Percentiles rank a stretch among this genome's conserved stretches.
Conservation (phyloP, 1,284 basidiomycete species). For the Nidula niveotomentosa region DNA sequence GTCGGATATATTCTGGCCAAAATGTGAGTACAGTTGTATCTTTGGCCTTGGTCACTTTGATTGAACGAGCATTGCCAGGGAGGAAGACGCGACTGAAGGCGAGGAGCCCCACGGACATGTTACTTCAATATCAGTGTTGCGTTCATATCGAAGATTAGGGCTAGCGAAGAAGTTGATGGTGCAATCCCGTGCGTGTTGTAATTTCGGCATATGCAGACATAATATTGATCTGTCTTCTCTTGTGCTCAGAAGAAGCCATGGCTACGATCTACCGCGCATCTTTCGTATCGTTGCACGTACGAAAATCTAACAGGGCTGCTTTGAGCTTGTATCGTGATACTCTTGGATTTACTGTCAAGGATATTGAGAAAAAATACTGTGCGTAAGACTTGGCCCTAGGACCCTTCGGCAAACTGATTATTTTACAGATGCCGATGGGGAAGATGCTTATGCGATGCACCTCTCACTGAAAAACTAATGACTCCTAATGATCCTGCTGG, state of each 20-base stretch:
- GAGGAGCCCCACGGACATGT: conserved; percentile 86
- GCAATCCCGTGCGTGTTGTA: conserved; percentile 73
- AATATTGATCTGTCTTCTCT: background rate
- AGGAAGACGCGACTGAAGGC: conserved; percentile 68
- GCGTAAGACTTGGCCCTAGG: conserved; percentile 25
- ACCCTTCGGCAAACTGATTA: background rate
- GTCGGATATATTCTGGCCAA: conserved; percentile 98
- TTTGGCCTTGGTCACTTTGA: conserved; percentile 8
- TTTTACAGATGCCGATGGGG: conserved; percentile 81
- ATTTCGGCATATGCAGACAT: background rate
- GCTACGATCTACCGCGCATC: conserved; percentile 79
- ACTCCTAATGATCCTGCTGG: conserved; percentile 11
- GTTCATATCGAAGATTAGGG: conserved; percentile 87
- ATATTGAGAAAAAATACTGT: conserved; percentile 92
- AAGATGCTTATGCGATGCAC: conserved; percentile 91
- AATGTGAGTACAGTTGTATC: conserved; percentile 56
- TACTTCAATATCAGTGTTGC: conserved; percentile 92
- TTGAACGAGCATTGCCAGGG: conserved; percentile 32
- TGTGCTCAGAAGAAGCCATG: conserved; percentile 83
- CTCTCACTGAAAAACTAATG: conserved; percentile 40
- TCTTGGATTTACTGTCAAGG: conserved; percentile 84
- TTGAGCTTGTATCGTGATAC: conserved; percentile 87
- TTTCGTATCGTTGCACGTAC: conserved; percentile 90
- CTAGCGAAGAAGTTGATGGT: conserved; percentile 94
- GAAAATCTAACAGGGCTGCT: conserved; percentile 92